Conservation (phyloP, 495 filamentous ascomycete genomes). For the Aspergillus wentii region DNA sequence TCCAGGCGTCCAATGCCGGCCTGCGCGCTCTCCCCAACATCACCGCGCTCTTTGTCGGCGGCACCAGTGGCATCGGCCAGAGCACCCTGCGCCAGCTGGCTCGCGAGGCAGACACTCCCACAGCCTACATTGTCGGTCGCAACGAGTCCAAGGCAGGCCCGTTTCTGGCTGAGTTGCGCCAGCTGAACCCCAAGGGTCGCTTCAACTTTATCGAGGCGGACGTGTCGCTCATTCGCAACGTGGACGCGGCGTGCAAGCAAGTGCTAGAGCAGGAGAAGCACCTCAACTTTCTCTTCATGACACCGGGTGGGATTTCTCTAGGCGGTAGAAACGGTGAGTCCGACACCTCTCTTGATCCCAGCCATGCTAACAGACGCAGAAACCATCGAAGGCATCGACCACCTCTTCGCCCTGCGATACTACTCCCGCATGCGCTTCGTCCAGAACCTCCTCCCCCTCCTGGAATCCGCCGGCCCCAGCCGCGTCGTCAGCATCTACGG, state of each 20-base stretch:
- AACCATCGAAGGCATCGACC: constrained; percentile 24
- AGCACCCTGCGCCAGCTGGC: constrained; percentile 27
- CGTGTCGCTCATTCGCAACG: constrained; percentile 46
- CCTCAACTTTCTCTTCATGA: constrained; percentile 53
- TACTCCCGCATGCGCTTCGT: constrained; percentile 37
- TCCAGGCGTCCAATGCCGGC: constrained; percentile 16
- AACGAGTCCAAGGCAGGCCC: constrained; percentile 28
- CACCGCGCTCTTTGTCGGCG: constrained; percentile 35
- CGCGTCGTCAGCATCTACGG: constrained; percentile 52
- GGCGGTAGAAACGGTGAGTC: constrained; percentile 4
- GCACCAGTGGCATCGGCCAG: constrained; percentile 35
- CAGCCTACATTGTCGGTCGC: constrained; percentile 31
- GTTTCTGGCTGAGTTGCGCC: constrained; percentile 39
- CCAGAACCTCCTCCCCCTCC: constrained; percentile 27
- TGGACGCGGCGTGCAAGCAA: constrained; percentile 51
- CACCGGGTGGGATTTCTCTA: constrained; percentile 13
- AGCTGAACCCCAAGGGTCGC: constrained; percentile 44
- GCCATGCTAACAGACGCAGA: constrained; percentile 8
- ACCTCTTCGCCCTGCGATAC: constrained; percentile 26
- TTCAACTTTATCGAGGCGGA: constrained; percentile 50
- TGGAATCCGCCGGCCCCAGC: constrained; percentile 20
- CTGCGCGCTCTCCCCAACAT: constrained; percentile 8
- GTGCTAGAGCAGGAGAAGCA: constrained; percentile 43
- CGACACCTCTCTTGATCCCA: too few relatives aligned
- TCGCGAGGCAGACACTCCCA: constrained; percentile 20